Conservation (phyloP, 2,329 filamentous ascomycete genomes). For the Samsoniella hepiali region DNA sequence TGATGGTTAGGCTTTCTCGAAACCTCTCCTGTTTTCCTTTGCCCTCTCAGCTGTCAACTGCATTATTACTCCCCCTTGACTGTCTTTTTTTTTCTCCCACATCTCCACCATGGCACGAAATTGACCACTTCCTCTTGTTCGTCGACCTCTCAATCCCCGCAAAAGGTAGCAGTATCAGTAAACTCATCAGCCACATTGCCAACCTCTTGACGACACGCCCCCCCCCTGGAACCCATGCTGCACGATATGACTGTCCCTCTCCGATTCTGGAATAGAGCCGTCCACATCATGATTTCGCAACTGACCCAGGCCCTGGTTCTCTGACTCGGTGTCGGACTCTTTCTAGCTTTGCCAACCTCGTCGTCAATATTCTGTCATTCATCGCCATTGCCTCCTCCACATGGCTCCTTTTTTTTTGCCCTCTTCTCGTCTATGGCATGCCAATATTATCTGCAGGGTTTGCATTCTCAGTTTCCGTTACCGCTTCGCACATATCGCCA, state of each 20-base stretch:
- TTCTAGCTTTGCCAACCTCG: not conserved
- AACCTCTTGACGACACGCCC: not conserved
- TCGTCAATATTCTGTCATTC: constrained; percentile 2
- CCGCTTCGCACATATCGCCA: not conserved
- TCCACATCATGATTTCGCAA: constrained; percentile 9
- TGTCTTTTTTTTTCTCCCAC: not conserved
- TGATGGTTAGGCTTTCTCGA: not conserved
- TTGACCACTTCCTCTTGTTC: not conserved
- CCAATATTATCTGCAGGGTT: not conserved
- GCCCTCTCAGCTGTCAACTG: too few species aligned
- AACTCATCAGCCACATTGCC: not conserved
- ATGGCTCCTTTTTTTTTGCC: not conserved
- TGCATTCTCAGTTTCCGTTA: not conserved
- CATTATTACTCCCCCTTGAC: not conserved
- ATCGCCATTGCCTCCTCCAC: not conserved
- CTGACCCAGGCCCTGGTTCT: not conserved
- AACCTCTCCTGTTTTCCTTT: not conserved
- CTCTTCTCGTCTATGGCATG: not conserved
- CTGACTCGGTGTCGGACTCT: not conserved
- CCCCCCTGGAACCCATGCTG: constrained; percentile 18
- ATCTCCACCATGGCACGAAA: not conserved
- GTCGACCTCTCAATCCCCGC: not conserved
- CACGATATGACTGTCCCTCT: constrained; percentile 22
- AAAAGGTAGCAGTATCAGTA: not conserved
- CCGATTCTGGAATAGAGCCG: constrained; percentile 18